Evolutionary conservation across 768 basidiomycete species (phyloP).

Genomic region (Auricularia sp.): DNA sequence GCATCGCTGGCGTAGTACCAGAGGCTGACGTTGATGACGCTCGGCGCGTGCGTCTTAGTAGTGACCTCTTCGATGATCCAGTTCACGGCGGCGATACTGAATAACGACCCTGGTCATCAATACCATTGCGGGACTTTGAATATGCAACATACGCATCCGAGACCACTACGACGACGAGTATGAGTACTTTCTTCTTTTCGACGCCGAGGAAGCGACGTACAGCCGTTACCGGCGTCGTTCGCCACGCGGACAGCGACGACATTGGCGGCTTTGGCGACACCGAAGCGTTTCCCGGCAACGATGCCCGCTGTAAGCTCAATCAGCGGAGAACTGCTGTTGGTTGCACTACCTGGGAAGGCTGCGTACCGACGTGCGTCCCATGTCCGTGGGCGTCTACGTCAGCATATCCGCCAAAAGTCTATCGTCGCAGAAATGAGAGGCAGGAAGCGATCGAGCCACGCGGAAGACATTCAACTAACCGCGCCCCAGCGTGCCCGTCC

Average conservation of each 20-base stretch:
- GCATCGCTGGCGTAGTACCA: slow-evolving; percentile 87
- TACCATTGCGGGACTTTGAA: not conserved
- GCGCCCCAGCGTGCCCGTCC: slow-evolving; percentile 35
- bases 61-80: slow-evolving; percentile 18
- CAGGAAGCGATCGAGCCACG: slow-evolving; percentile 2
- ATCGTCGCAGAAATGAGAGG: not conserved
- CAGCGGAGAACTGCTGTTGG: not conserved
- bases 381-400: slow-evolving; percentile 23
- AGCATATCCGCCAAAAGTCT: slow-evolving; percentile 3
- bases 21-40: slow-evolving; percentile 71
- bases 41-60: slow-evolving; percentile 17
- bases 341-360: not conserved
- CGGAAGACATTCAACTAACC: slow-evolving; percentile 16
- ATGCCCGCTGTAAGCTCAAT: slow-evolving; percentile 53
- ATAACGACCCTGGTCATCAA: not conserved
- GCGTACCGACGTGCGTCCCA: slow-evolving; percentile 25
- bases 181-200: not conserved
- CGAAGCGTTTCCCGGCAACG: slow-evolving; percentile 85
- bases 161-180: not conserved
- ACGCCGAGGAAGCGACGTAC: slow-evolving; percentile 10
- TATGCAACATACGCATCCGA: slow-evolving; percentile 1
- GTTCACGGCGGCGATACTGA: slow-evolving; percentile 21
- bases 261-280: slow-evolving; percentile 90
- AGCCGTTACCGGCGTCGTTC: slow-evolving; percentile 20
- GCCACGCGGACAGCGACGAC: slow-evolving; percentile 54